Base-by-base conservation (phyloP, 129 eudicot species). In the Sambucus nigra region DNA sequence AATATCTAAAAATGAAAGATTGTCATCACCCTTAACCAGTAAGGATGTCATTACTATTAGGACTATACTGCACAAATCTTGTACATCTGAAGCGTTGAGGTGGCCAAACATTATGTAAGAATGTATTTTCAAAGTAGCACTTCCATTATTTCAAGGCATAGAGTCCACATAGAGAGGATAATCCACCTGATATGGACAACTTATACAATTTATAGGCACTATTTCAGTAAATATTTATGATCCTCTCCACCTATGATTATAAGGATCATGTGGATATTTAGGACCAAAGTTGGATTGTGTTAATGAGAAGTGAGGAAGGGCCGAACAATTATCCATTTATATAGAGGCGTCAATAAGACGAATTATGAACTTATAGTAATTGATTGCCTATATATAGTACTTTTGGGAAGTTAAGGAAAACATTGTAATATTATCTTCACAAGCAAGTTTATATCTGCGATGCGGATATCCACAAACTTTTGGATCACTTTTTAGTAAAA, bases 401-500 rank as follows among this genome's bases (percentile, higher is more conserved):
- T 65, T 55, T 5, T 31, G 48, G 4, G 58, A 27, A 14, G 15
- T 2, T 2, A 60, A 12, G 41, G 25, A 26, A 3, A 71, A 11
- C 5, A 58, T 13, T 39, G 71, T 8, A 9, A 60, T 18, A 19
- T 58, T 64, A 58, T 65, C 51, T 9, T 57, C 57, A 35, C 77
- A 65, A 7, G 51, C 47, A 39, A 71, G 41, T 56, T 71, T 68
- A 5, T 71, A 71, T 5, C 15, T 26, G 23, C 0, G 11, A 29
- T 2, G 9, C 1, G 19, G 18, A 31, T 27, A 35, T 5, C 72
- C 72, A 21, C 66, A 46, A 33, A 35, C 10, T 9, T 25, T 18
- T 12, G 55, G 56, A 53, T 65, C 77, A 18, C 53, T 47, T 32
- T 24, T 65, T 18, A 58, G 26, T 24, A 31, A 29, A 71, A 65